These are phyloP conservation scores for Kappamyces sp. DNA, from an alignment of 192 early-diverging fungal species.

Conservation along the genomic window DNA sequence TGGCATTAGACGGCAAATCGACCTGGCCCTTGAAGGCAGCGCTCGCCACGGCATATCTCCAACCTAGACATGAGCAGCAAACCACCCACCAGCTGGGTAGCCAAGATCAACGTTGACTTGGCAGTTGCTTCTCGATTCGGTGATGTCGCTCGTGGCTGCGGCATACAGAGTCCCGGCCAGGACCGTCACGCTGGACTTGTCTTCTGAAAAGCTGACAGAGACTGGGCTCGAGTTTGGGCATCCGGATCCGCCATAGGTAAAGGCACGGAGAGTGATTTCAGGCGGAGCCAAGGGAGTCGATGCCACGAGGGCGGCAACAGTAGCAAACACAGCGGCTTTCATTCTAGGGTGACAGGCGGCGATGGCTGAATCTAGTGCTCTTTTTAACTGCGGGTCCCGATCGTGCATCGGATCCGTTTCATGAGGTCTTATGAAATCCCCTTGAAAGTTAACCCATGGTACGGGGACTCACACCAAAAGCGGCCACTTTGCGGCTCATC, in stretches of 20 bases:
- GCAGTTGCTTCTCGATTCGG: conserved; percentile 28
- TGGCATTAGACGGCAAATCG: conserved; percentile 18
- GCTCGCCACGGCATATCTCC: conserved; percentile 21
- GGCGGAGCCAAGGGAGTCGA: conserved; percentile 4
- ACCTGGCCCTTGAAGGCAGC: conserved; percentile 27
- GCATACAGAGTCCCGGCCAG: conserved; percentile 21
- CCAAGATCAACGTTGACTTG: conserved; percentile 22
- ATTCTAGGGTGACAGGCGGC: conserved; percentile 9
- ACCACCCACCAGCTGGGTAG: too few species aligned
- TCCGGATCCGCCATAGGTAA: conserved; percentile 16
- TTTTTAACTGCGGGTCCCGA: too few species aligned
- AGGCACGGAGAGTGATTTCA: background rate
- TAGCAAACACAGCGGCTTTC: too few species aligned
- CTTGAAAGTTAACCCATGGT: too few species aligned
- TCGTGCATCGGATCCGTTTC: too few species aligned
- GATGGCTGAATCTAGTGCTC: too few species aligned
- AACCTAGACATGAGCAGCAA: too few species aligned
- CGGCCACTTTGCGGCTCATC: too few species aligned
- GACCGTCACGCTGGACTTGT: conserved; percentile 22
- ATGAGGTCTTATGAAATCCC: too few species aligned
- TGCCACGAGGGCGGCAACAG: background rate
- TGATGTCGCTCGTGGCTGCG: conserved; percentile 5
- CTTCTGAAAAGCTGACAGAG: conserved; percentile 10
- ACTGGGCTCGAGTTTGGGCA: conserved; percentile 15
- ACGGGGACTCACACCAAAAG: too few species aligned